Evolutionary conservation across 495 filamentous ascomycete species (phyloP), one percentile per base, ranked within the genome.

Genomic region (Hapsidospora chrysogenum): DNA sequence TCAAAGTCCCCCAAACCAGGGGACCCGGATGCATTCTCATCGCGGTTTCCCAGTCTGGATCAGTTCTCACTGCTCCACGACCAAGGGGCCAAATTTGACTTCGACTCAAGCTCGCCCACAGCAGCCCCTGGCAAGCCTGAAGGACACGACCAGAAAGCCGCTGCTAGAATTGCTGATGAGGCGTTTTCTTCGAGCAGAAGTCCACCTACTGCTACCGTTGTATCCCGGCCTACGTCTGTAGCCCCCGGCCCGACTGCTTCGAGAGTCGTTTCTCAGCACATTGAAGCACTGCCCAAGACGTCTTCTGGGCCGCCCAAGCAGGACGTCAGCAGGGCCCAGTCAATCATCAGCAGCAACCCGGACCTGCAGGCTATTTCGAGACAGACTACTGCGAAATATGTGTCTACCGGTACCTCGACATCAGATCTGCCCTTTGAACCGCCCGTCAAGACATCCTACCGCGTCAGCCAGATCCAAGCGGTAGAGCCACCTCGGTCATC

Each of bases 391-490:
- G 63, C 66, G 22, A 52, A 68, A 18, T 68, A 76, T 40, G 75
- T 93, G n/a, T 95, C 89, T 2, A 89, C 77, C 9, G 89, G 86
- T 21, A 92, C 84, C 2, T 92, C 92, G 80, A 93, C 87, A 6
- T 44, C 58, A 6, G 23, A 26, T 11, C 23, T 26, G 23, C 23
- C 23, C 23, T 26, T 6, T 11, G 23, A 26, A 26, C 23, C 23
- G 6, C 23, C 23, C 23, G 23, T 26, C 23, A 26, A 11, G 6
- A 26, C 11, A 6, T 26, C 23, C 6, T 11, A 26, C 6, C 23
- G 23, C 23, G 23, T 26, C 11, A 11, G 6, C 6, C 23, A 26
- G 23, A 26, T 26, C 6, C 23, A 26, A 26, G 23, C 23, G 23
- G 6, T 11, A 26, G 23, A 26, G 23, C 11, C 23, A 26, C 23